phyloP scores from a whole-genome alignment of 2,329 filamentous ascomycete genomes.

The Clarireedia hainanense region DNA sequence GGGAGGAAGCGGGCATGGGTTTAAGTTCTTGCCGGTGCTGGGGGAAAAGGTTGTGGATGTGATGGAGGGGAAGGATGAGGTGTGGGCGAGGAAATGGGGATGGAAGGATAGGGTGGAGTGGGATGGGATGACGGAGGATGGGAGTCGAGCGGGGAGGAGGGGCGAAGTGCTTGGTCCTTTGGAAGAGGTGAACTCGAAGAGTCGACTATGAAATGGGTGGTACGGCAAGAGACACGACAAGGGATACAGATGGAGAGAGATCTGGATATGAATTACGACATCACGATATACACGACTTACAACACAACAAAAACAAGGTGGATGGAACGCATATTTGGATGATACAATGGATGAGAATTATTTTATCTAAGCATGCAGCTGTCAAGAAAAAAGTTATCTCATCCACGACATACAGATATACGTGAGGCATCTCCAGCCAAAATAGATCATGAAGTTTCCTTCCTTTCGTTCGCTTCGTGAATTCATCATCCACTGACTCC shows the following conservation, averaged over 20 bases:
- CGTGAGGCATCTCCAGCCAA: not conserved
- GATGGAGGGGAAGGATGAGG: slow-evolving; percentile 31
- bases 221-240: not conserved
- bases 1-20: slow-evolving; percentile 42
- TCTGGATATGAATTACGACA: too few species aligned
- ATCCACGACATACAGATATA: not conserved
- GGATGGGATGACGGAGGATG: slow-evolving; percentile 27
- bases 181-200: not conserved
- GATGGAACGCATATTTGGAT: not conserved
- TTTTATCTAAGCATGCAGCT: not conserved
- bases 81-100: slow-evolving; percentile 45
- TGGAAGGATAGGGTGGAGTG: slow-evolving; percentile 34
- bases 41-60: slow-evolving; percentile 37
- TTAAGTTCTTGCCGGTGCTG: slow-evolving; percentile 42
- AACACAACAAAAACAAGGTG: too few species aligned
- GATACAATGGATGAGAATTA: not conserved
- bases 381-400: not conserved
- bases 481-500: not conserved
- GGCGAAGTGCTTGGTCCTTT: slow-evolving; percentile 7
- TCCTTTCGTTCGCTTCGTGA: not conserved
- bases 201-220: not conserved
- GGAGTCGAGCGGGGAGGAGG: slow-evolving; percentile 22
- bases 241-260: too few species aligned
- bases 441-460: not conserved
- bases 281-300: too few species aligned